phyloP scores from a whole-genome alignment of 2,329 filamentous ascomycete genomes.

The Colletotrichum falcatum region DNA sequence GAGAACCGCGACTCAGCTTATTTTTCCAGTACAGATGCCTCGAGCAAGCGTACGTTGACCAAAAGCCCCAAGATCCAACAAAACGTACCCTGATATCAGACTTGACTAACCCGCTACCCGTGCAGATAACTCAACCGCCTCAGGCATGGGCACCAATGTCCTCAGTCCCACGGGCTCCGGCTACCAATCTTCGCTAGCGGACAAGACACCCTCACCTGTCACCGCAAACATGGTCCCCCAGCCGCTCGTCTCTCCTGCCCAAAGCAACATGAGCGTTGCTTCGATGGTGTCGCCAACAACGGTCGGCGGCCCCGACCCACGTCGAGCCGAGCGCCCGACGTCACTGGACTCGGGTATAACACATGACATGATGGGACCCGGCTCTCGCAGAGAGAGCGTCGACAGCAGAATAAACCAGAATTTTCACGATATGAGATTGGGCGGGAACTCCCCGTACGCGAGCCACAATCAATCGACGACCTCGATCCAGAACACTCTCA shows the following conservation, averaged over 20 bases:
- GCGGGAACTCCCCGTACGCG: constrained; percentile 76
- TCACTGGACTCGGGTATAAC: constrained; percentile 51
- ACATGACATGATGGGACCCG: constrained; percentile 53
- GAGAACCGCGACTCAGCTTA: constrained; percentile 60
- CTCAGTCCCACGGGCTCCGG: constrained; percentile 52
- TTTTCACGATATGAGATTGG: constrained; percentile 76
- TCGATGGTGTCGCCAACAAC: constrained; percentile 74
- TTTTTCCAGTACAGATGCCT: constrained; percentile 57
- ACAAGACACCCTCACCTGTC: constrained; percentile 74
- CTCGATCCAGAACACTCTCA: constrained; percentile 78
- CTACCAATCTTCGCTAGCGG: constrained; percentile 64
- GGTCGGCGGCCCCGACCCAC: constrained; percentile 56
- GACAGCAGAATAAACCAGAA: constrained; percentile 82
- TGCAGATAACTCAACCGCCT: constrained; percentile 59
- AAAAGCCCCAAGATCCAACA: not conserved
- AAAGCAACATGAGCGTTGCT: constrained; percentile 73
- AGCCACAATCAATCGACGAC: constrained; percentile 82
- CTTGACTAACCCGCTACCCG: constrained; percentile 31
- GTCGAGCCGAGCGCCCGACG: constrained; percentile 58
- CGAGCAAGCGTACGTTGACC: constrained; percentile 55
- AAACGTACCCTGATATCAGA: constrained; percentile 44
- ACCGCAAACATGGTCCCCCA: constrained; percentile 63
- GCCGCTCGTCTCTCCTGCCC: constrained; percentile 65
- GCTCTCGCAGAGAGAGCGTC: constrained; percentile 80
- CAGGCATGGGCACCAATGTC: constrained; percentile 45